Conservation (phyloP, 2,329 filamentous ascomycete genomes). For the Monilinia fructigena region DNA sequence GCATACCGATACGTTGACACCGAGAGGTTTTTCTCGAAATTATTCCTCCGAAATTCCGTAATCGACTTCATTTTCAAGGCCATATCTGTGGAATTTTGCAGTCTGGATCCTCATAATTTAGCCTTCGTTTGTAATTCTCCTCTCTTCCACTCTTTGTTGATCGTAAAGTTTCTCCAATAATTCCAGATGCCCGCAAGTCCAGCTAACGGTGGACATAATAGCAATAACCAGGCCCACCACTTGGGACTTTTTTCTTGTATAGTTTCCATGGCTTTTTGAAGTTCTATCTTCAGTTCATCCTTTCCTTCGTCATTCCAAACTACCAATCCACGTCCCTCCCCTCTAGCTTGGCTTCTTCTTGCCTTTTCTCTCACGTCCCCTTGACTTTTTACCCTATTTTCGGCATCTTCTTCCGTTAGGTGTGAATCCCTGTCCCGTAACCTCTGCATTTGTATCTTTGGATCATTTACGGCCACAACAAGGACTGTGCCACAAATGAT, state of each 20-base stretch:
- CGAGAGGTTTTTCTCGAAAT: neutral
- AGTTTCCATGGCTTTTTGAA: slow-evolving; percentile 63
- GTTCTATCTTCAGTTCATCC: slow-evolving; percentile 65
- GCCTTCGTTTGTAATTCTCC: slow-evolving; percentile 58
- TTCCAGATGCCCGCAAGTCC: slow-evolving; percentile 67
- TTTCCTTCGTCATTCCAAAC: slow-evolving; percentile 85
- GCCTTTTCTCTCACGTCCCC: slow-evolving; percentile 84
- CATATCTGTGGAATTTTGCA: neutral
- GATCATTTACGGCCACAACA: slow-evolving; percentile 81
- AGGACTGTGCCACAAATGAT: slow-evolving; percentile 79
- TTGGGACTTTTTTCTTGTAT: slow-evolving; percentile 56
- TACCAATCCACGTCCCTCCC: slow-evolving; percentile 67
- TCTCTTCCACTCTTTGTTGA: slow-evolving; percentile 69
- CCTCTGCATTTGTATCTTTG: slow-evolving; percentile 77
- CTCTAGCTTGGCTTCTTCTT: slow-evolving; percentile 65
- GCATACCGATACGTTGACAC: neutral
- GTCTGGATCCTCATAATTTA: slow-evolving; percentile 47
- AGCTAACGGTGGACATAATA: slow-evolving; percentile 73
- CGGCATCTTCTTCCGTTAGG: slow-evolving; percentile 79
- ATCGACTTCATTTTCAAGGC: too few relatives aligned
- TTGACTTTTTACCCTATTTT: slow-evolving; percentile 83
- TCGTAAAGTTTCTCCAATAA: slow-evolving; percentile 68
- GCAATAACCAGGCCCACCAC: slow-evolving; percentile 69
- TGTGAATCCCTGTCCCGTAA: slow-evolving; percentile 74
- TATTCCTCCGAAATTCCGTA: neutral